phyloP scores from a whole-genome alignment of 345 rosid species.

The Salix koriyanagi region DNA sequence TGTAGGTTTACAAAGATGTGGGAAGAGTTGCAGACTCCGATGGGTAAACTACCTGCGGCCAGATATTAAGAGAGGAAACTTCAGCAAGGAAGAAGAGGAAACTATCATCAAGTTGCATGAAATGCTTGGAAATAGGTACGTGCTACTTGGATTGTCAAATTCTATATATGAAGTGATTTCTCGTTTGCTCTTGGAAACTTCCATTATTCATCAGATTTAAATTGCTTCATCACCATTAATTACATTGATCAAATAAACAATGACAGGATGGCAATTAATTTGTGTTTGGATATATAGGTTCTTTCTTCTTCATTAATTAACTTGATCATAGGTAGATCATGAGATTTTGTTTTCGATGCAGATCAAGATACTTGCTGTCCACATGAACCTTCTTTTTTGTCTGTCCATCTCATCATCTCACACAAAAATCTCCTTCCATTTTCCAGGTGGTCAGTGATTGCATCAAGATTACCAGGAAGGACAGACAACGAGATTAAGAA shows the following conservation, averaged over 20 bases:
- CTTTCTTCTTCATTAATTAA: neutral
- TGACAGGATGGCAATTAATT: neutral
- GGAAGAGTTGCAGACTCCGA: slow-evolving; percentile 74
- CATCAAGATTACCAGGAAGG: slow-evolving; percentile 73
- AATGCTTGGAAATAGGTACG: slow-evolving; percentile 70
- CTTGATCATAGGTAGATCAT: too few species aligned
- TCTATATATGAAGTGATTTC: neutral
- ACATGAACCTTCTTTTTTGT: too few species aligned
- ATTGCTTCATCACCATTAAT: neutral
- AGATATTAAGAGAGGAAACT: slow-evolving; percentile 79
- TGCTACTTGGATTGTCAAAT: too few species aligned
- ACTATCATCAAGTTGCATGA: slow-evolving; percentile 61
- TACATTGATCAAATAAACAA: neutral
- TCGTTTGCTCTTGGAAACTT: neutral
- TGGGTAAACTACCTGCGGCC: slow-evolving; percentile 77
- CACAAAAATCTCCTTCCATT: neutral
- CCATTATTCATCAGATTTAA: neutral
- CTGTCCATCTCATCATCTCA: neutral
- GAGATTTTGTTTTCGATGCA: too few species aligned
- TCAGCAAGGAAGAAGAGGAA: slow-evolving; percentile 73
- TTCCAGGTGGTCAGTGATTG: slow-evolving; percentile 84
- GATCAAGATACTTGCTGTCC: too few species aligned
- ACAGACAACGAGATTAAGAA: slow-evolving; percentile 91
- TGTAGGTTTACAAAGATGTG: slow-evolving; percentile 69
- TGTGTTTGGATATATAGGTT: neutral